Conservation (phyloP, 2,329 filamentous ascomycete species). For the Botrytis fabae region DNA sequence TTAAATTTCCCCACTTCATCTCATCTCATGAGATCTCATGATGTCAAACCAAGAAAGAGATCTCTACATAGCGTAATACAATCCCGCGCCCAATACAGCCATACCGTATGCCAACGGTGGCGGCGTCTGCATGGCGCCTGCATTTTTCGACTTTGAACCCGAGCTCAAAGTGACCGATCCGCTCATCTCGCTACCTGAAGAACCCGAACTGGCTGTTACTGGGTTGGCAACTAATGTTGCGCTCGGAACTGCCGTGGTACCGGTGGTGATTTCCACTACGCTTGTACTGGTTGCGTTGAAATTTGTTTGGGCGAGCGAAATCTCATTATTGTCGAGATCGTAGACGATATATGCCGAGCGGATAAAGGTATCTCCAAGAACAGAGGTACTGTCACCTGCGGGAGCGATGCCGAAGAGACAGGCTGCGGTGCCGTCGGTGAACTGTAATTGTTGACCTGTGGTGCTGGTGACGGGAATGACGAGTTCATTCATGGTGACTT, state of each 20-base stretch:
- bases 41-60: conserved; percentile 14
- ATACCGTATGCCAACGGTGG: conserved; percentile 30
- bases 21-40: neutral
- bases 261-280: conserved; percentile 56
- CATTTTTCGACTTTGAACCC: conserved; percentile 27
- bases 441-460: conserved; percentile 50
- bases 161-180: conserved; percentile 27
- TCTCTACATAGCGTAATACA: conserved; percentile 31
- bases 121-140: conserved; percentile 24
- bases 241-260: conserved; percentile 52
- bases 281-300: conserved; percentile 56
- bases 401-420: conserved; percentile 70
- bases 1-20: neutral
- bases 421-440: conserved; percentile 54
- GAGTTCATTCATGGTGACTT: conserved; percentile 59
- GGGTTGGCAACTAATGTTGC: conserved; percentile 52
- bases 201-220: conserved; percentile 48
- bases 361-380: conserved; percentile 74
- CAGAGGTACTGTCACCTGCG: conserved; percentile 54
- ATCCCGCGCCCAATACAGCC: conserved; percentile 32
- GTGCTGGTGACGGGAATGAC: conserved; percentile 52
- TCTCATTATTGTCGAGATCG: conserved; percentile 69
- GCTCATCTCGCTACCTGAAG: conserved; percentile 21
- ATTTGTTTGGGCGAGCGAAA: conserved; percentile 67
- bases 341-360: conserved; percentile 75